Evolutionary conservation across 2,329 filamentous ascomycete genomes (phyloP), one percentile per base, ranked within the genome.

Genomic region (Bipolaris bicolor): DNA sequence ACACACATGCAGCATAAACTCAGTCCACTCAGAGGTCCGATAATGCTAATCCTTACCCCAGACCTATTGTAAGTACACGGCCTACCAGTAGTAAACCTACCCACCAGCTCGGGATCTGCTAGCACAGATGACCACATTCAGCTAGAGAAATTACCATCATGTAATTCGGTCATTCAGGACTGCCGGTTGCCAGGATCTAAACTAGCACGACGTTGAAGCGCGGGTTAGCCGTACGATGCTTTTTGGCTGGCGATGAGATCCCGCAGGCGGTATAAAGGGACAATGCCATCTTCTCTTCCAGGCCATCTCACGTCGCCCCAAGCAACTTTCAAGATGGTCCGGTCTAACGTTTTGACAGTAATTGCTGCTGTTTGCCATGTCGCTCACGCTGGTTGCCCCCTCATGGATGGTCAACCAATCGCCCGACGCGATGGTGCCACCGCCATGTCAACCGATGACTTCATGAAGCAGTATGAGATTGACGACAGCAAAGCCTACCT

Each of bases 391-490:
- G 62, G 58, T 60, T 77, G 75, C 50, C 75, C 75, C n/a, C 74
- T 68, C 50, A 77, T 77, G 75, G 66, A 69, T 26, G 62, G 65
- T 43, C 73, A 76, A 50, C 67, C 69, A 55, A 60, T 60, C 37
- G 64, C 71, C 52, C 70, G 68, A 55, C 62, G 72, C 54, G 67
- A 72, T 55, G 51, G 39, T 26, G 15, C 57, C 15, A 29, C 51
- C 3, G 44, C 65, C 16, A 56, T 47, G 36, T 58, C 63, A 7
- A 76, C 75, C 1, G 68, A 74, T 29, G 69, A 76, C 10, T 76
- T 77, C 51, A 52, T 78, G 61, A 61, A 63, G n/a, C 58, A 75
- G 34, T 78, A 67, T 40, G 74, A 77, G 52, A 56, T 78, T 49
- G 66, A 77, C 41, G 74, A 77, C 49, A 71, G 62, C 20, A 66